phyloP scores from a whole-genome alignment of 2,329 filamentous ascomycete genomes.

The Pseudogymnoascus sp. region DNA sequence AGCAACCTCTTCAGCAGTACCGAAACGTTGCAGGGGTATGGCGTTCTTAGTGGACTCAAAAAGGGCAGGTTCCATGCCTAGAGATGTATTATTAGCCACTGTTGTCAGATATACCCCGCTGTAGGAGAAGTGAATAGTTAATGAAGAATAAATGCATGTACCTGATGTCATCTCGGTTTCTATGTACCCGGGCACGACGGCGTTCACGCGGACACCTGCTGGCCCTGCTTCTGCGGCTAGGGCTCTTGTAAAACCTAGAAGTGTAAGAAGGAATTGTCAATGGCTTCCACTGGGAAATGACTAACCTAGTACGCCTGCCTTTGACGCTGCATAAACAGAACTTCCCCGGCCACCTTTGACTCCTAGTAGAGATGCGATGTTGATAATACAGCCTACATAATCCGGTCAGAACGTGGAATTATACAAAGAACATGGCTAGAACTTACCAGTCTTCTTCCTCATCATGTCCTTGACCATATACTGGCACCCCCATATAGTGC shows the following conservation, averaged over 20 bases:
- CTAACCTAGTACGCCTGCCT: constrained; percentile 67
- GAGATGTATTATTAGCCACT: constrained; percentile 28
- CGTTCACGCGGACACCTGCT: constrained; percentile 64
- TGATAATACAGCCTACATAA: constrained; percentile 60
- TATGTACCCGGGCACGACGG: constrained; percentile 75
- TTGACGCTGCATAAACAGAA: constrained; percentile 67
- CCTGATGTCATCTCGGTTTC: constrained; percentile 70
- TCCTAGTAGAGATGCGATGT: constrained; percentile 69
- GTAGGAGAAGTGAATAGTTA: constrained; percentile 22
- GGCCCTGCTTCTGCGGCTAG: constrained; percentile 54
- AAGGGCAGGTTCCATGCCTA: constrained; percentile 38
- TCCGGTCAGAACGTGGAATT: background rate
- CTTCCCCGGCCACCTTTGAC: constrained; percentile 60
- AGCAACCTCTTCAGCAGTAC: constrained; percentile 62
- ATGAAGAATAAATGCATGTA: constrained; percentile 30
- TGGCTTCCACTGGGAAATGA: background rate
- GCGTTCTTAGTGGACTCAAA: constrained; percentile 23
- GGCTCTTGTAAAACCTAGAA: constrained; percentile 56
- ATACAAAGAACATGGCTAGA: background rate
- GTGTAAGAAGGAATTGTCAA: background rate
- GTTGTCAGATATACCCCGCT: constrained; percentile 10
- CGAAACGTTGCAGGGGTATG: constrained; percentile 62
- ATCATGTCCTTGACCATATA: constrained; percentile 41
- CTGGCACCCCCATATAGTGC: constrained; percentile 55
- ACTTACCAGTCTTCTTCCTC: constrained; percentile 27